phyloP scores from a whole-genome alignment of 2,329 filamentous ascomycete genomes.

The Diplodia intermedia region DNA sequence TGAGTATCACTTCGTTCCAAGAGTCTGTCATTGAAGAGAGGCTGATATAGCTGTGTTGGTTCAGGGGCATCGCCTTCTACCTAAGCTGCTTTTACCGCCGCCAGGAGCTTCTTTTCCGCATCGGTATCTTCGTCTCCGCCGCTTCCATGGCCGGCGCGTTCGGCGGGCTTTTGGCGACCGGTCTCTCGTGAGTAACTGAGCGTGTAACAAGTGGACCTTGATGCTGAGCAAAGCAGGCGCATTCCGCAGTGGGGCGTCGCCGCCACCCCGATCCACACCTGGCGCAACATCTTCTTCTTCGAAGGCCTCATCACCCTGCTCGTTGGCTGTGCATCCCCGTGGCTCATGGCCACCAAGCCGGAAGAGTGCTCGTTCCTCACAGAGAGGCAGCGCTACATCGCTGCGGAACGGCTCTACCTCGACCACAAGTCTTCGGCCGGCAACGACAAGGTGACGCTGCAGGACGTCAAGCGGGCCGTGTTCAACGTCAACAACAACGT shows the following conservation, averaged over 20 bases:
- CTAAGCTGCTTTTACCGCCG: slow-evolving; percentile 64
- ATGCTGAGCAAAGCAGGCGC: slow-evolving; percentile 38
- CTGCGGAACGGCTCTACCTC: slow-evolving; percentile 58
- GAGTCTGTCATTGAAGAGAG: not conserved
- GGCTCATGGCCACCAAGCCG: slow-evolving; percentile 61
- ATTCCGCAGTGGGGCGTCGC: slow-evolving; percentile 62
- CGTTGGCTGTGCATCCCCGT: slow-evolving; percentile 56
- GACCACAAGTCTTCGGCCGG: slow-evolving; percentile 50
- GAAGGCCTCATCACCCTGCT: slow-evolving; percentile 55
- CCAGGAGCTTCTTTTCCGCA: slow-evolving; percentile 61
- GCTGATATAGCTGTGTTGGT: not conserved
- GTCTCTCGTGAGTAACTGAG: slow-evolving; percentile 49
- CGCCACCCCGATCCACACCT: slow-evolving; percentile 53
- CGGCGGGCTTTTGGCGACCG: slow-evolving; percentile 63
- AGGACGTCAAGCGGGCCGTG: slow-evolving; percentile 60
- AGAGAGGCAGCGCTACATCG: slow-evolving; percentile 62
- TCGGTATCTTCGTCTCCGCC: slow-evolving; percentile 64
- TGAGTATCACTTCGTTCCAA: slow-evolving; percentile 36
- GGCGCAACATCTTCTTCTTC: slow-evolving; percentile 70
- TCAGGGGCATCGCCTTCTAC: slow-evolving; percentile 62
- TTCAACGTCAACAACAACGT: slow-evolving; percentile 66
- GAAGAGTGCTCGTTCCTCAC: slow-evolving; percentile 59
- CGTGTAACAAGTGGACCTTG: not conserved
- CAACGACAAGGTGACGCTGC: slow-evolving; percentile 54
- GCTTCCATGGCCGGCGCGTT: slow-evolving; percentile 65